A percentile compares a stretch with the other conserved stretches of the same genome.
Evolutionary conservation across 495 filamentous ascomycete species (phyloP).

Genomic region (Cairneyella variabilis): DNA sequence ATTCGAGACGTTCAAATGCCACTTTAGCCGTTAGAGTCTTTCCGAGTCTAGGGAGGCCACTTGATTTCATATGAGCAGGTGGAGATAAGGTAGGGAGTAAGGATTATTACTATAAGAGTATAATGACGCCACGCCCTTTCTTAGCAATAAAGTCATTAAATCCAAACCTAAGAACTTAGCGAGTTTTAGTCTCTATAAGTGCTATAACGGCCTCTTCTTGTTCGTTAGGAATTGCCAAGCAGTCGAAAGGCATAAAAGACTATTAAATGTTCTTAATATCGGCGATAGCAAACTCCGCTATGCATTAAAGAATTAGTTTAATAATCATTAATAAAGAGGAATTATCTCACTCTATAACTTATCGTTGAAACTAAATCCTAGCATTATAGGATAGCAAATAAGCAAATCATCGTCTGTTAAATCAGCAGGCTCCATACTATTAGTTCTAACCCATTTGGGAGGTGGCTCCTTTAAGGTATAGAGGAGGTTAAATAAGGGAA

Average conservation of each 20-base stretch:
- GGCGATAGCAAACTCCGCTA: conserved; percentile 28
- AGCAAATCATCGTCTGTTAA: conserved; percentile 13
- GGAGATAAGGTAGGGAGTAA: neutral
- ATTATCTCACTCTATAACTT: conserved; percentile 7
- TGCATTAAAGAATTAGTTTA: conserved; percentile 5
- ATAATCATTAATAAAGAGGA: neutral
- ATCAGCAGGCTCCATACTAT: neutral
- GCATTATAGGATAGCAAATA: conserved; percentile 17
- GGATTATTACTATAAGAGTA: conserved; percentile 1
- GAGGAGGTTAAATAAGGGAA: conserved; percentile 9
- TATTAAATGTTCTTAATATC: conserved; percentile 25
- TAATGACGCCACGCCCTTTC: conserved; percentile 6
- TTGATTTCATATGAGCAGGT: conserved; percentile 9
- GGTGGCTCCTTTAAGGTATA: too few species aligned
- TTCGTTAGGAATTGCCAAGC: conserved; percentile 21
- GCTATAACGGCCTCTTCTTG: conserved; percentile 25
- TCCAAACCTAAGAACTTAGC: neutral
- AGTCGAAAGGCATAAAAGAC: conserved; percentile 24
- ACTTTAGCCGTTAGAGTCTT: conserved; percentile 55
- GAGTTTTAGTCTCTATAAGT: conserved; percentile 24
- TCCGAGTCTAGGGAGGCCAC: conserved; percentile 51
- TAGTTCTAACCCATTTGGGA: neutral
- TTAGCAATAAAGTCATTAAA: conserved; percentile 3
- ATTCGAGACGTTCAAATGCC: conserved; percentile 34
- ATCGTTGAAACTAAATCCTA: conserved; percentile 12